Evolutionary conservation across 2,329 filamentous ascomycete genomes (phyloP).

Genomic region (Diaporthe humulicola): DNA sequence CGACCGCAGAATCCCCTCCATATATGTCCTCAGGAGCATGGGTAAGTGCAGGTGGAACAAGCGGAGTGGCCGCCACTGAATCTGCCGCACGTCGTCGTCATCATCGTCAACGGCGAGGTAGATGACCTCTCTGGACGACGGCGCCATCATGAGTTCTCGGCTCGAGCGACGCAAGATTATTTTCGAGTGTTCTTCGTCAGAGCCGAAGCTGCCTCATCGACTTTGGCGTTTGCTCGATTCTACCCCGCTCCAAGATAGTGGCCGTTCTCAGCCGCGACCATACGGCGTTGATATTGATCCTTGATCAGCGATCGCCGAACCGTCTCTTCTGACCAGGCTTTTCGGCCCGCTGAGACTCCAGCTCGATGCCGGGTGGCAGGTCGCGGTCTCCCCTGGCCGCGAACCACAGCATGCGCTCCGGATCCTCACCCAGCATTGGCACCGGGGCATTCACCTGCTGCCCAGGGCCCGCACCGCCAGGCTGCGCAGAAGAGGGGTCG

Average conservation of each 20-base stretch:
- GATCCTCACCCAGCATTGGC: conserved; percentile 10
- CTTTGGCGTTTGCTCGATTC: not conserved
- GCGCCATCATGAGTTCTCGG: not conserved
- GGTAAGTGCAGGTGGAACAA: not conserved
- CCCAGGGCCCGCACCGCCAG: not conserved
- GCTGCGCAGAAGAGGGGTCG: conserved; percentile 26
- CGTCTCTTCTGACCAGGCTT: conserved; percentile 16
- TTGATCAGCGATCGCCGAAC: conserved; percentile 13
- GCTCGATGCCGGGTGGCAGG: conserved; percentile 27
- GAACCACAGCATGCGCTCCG: conserved; percentile 35
- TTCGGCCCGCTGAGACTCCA: conserved; percentile 24
- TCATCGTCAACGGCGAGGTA: not conserved
- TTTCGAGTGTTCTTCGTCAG: not conserved
- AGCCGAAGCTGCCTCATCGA: not conserved
- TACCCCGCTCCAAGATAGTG: not conserved
- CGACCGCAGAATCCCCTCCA: not conserved
- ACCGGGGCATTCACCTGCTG: conserved; percentile 5
- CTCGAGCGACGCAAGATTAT: not conserved
- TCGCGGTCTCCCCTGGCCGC: conserved; percentile 23
- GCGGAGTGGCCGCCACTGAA: not conserved
- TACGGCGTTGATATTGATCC: not conserved
- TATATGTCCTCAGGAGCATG: not conserved
- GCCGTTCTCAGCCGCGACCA: no score
- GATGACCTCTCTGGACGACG: not conserved
- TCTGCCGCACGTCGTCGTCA: not conserved